A percentile compares a stretch with the other conserved stretches of the same genome.
Evolutionary conservation across 2,329 filamentous ascomycete species (phyloP).

Genomic region (Diaporthe sp.): DNA sequence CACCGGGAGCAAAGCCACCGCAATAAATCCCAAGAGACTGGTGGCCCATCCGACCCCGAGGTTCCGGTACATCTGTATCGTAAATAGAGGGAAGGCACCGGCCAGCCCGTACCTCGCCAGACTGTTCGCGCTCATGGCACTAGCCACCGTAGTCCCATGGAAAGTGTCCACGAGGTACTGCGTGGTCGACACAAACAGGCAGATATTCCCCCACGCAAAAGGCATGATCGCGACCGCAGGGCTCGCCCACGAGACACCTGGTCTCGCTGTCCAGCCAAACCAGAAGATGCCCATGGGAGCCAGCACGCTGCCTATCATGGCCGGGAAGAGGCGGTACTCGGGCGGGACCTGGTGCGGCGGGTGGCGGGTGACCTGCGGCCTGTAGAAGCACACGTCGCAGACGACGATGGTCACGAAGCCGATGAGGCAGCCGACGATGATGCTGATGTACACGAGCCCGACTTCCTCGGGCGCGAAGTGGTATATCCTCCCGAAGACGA

Average conservation of each 20-base stretch:
- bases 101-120: constrained; percentile 69
- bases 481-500: constrained; percentile 61
- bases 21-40: constrained; percentile 63
- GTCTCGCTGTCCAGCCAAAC: constrained; percentile 70
- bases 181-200: constrained; percentile 67
- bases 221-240: constrained; percentile 66
- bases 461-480: constrained; percentile 58
- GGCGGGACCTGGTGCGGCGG: constrained; percentile 59
- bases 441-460: constrained; percentile 61
- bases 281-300: constrained; percentile 70
- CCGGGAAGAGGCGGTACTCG: constrained; percentile 70
- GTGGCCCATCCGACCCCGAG: constrained; percentile 63
- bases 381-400: constrained; percentile 60
- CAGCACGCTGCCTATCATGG: constrained; percentile 70
- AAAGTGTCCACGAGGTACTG: constrained; percentile 71
- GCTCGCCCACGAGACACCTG: constrained; percentile 63
- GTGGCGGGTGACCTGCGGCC: constrained; percentile 50
- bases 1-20: constrained; percentile 62
- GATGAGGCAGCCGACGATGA: constrained; percentile 61
- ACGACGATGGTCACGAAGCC: constrained; percentile 57
- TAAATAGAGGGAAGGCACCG: constrained; percentile 72
- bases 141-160: constrained; percentile 67
- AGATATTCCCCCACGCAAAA: constrained; percentile 73
- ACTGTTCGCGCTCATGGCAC: constrained; percentile 71
- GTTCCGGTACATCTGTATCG: constrained; percentile 65